phyloP scores from a whole-genome alignment of 352 stramenopile species.

The Thalassiosira hispida region DNA sequence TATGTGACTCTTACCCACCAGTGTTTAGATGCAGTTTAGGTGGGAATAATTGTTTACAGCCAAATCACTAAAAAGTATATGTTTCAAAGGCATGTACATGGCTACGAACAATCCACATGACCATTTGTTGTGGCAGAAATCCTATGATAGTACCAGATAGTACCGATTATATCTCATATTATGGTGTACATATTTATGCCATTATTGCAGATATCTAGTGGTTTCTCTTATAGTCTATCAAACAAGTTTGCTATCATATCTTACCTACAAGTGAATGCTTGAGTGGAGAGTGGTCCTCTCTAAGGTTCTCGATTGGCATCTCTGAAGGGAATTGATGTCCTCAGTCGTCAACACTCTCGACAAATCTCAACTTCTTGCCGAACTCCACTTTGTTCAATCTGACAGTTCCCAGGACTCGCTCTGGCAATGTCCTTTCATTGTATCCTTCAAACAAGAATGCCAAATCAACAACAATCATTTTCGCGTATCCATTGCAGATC shows the following conservation, averaged over 20 bases:
- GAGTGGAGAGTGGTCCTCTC: too few species aligned
- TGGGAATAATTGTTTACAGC: not conserved
- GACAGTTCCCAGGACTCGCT: slow-evolving; percentile 75
- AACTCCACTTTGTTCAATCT: slow-evolving; percentile 82
- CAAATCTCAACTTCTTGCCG: slow-evolving; percentile 60
- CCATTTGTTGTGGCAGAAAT: not conserved
- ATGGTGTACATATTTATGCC: too few species aligned
- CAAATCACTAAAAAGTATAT: too few species aligned
- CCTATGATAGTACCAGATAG: not conserved
- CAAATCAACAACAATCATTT: slow-evolving; percentile 84
- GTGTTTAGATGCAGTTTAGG: not conserved
- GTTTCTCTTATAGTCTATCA: too few species aligned
- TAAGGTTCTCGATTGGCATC: too few species aligned
- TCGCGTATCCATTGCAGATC: slow-evolving; percentile 78
- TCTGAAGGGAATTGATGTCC: too few species aligned
- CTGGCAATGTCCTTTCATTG: slow-evolving; percentile 71
- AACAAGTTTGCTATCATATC: too few species aligned
- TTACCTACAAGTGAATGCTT: too few species aligned
- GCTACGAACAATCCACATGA: not conserved
- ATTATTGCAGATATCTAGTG: too few species aligned
- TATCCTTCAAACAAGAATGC: slow-evolving; percentile 84
- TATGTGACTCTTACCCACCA: not conserved
- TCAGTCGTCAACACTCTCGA: slow-evolving; percentile 35
- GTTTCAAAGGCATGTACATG: too few species aligned
- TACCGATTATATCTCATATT: not conserved